These are phyloP conservation scores for Astrothelium macrocarpum DNA, from an alignment of 495 filamentous ascomycete genomes.

Conservation along the genomic window DNA sequence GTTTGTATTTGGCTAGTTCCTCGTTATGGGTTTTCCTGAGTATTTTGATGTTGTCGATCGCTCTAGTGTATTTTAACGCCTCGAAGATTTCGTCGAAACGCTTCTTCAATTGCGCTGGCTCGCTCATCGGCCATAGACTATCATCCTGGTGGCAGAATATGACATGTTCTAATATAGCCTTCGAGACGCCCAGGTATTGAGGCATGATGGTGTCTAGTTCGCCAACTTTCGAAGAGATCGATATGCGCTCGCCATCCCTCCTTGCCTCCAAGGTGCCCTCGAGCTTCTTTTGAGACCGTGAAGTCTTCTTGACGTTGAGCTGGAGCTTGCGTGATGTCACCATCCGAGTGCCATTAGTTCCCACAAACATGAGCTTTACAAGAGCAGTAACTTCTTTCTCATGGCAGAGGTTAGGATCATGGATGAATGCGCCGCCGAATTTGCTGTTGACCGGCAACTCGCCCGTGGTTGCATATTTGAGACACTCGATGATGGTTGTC, in stretches of 20 bases:
- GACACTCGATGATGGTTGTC: conserved; percentile 97
- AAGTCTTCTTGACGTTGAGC: conserved; percentile 74
- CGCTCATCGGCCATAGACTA: conserved; percentile 95
- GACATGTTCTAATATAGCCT: conserved; percentile 80
- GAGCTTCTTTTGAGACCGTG: conserved; percentile 61
- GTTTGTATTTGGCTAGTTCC: conserved; percentile 58
- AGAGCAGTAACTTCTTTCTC: conserved; percentile 88
- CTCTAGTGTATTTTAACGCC: conserved; percentile 91
- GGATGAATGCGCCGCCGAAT: conserved; percentile 88
- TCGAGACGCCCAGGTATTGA: conserved; percentile 79
- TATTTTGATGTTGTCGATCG: conserved; percentile 83
- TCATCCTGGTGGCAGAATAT: conserved; percentile 99
- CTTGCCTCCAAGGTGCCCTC: conserved; percentile 65
- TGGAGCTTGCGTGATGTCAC: conserved; percentile 73
- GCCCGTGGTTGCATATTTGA: conserved; percentile 95
- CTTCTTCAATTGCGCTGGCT: conserved; percentile 75
- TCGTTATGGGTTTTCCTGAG: conserved; percentile 75
- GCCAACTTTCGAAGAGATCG: conserved; percentile 65
- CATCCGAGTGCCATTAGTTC: conserved; percentile 63
- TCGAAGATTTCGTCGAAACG: conserved; percentile 97
- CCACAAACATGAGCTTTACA: conserved; percentile 79
- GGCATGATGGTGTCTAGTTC: conserved; percentile 79
- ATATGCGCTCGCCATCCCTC: conserved; percentile 69
- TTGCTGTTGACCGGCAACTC: conserved; percentile 83
- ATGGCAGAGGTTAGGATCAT: conserved; percentile 84